These are phyloP conservation scores for Hibiscus mutabilis DNA, from an alignment of 345 rosid species.

Conservation along the genomic window DNA sequence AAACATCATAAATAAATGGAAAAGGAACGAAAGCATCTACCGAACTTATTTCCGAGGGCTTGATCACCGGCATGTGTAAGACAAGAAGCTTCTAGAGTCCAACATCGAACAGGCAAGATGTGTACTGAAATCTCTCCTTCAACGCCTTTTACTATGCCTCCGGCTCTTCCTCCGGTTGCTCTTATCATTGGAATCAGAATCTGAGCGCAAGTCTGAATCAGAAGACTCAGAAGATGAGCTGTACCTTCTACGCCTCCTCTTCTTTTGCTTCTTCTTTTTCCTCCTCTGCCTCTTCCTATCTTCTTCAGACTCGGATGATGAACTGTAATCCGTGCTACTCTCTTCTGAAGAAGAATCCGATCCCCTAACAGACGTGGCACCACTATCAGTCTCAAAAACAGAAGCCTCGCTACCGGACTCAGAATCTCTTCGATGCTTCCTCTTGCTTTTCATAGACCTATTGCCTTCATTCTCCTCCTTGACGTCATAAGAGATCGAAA, in stretches of 20 bases:
- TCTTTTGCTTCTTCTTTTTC: slow-evolving; percentile 45
- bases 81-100: neutral
- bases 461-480: slow-evolving; percentile 41
- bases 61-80: neutral
- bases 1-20: neutral
- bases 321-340: slow-evolving; percentile 57
- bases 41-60: slow-evolving; percentile 2
- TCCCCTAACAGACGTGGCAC: slow-evolving; percentile 45
- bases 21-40: neutral
- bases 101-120: neutral
- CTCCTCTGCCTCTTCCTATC: slow-evolving; percentile 54
- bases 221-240: slow-evolving; percentile 78
- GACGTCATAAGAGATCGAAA: slow-evolving; percentile 40
- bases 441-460: slow-evolving; percentile 68
- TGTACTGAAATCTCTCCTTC: neutral
- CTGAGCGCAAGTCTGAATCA: slow-evolving; percentile 59
- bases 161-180: slow-evolving; percentile 54
- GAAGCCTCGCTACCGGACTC: slow-evolving; percentile 83
- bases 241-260: slow-evolving; percentile 38
- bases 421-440: slow-evolving; percentile 62
- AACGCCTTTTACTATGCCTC: slow-evolving; percentile 46
- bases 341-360: slow-evolving; percentile 59
- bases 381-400: slow-evolving; percentile 77
- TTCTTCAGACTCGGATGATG: slow-evolving; percentile 75
- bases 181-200: slow-evolving; percentile 62